Percentiles rank a stretch among this genome's conserved stretches.
Evolutionary conservation across 108 stramenopile genomes (phyloP).

Genomic region (Nitzschia putrida): DNA sequence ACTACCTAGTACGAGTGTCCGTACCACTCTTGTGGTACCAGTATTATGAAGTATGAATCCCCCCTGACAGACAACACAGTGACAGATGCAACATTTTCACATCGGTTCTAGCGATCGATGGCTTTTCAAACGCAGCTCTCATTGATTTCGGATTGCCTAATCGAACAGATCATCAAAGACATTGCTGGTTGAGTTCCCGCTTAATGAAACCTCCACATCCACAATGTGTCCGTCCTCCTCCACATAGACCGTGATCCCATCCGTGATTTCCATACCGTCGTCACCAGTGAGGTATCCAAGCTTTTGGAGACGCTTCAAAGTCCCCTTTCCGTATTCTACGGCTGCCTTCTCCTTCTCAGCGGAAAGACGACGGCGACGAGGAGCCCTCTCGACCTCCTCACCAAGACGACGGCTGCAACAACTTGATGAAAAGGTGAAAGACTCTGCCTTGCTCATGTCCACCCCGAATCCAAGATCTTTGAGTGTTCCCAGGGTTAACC

Average conservation of each 20-base stretch:
- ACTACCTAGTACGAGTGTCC: no score
- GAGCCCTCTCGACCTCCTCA: neutral
- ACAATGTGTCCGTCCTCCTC: neutral
- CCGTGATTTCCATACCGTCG: neutral
- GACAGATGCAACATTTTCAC: no score
- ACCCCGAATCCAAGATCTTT: neutral
- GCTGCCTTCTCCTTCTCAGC: conserved; percentile 2
- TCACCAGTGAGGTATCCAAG: neutral
- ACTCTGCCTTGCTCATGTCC: neutral
- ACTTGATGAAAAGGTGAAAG: neutral
- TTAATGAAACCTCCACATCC: neutral
- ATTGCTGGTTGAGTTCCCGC: neutral
- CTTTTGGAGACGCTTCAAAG: neutral
- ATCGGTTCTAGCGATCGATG: no score
- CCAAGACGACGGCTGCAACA: neutral
- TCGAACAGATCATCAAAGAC: neutral
- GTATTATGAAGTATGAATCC: no score
- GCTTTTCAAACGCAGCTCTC: no score
- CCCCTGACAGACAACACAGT: no score
- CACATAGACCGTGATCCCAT: neutral
- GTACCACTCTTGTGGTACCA: no score
- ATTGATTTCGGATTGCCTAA: neutral
- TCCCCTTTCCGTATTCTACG: neutral
- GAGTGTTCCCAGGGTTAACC: neutral
- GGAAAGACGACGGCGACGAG: neutral